Evolutionary conservation across 495 filamentous ascomycete species (phyloP).

Genomic region (Neurospora hispaniola): DNA sequence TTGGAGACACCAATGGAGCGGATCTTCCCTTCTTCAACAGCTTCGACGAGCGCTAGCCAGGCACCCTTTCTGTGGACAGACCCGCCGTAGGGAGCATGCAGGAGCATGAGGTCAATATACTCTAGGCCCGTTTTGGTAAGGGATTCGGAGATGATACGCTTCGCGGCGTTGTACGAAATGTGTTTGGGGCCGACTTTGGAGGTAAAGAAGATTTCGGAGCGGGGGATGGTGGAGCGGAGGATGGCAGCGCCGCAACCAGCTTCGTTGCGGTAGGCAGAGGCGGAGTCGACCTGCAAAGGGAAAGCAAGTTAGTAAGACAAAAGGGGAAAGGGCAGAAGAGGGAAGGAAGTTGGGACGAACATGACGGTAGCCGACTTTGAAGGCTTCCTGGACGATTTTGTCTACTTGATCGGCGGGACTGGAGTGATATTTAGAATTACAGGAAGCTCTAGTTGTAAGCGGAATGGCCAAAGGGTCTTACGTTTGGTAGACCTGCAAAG

Average conservation of each 20-base stretch:
- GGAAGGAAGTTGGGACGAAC: conserved; percentile 24
- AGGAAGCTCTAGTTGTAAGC: conserved; percentile 10
- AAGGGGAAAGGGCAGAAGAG: background rate
- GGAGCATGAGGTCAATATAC: conserved; percentile 56
- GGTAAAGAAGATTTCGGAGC: conserved; percentile 61
- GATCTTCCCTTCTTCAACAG: conserved; percentile 52
- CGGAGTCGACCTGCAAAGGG: conserved; percentile 51
- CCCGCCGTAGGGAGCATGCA: conserved; percentile 53
- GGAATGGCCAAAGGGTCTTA: conserved; percentile 15
- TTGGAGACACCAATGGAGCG: conserved; percentile 56
- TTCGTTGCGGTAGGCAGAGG: conserved; percentile 62
- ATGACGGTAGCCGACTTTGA: conserved; percentile 64
- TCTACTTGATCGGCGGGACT: conserved; percentile 30
- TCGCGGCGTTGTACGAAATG: conserved; percentile 38
- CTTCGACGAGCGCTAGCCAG: conserved; percentile 54
- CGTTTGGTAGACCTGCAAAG: conserved; percentile 62
- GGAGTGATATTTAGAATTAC: conserved; percentile 28
- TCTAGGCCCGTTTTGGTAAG: conserved; percentile 42
- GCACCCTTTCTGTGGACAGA: conserved; percentile 44
- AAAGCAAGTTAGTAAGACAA: background rate
- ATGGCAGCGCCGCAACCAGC: conserved; percentile 53
- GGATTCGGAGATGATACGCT: conserved; percentile 38
- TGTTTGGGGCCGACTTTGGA: conserved; percentile 47
- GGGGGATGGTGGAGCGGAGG: conserved; percentile 39
- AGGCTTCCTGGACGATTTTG: conserved; percentile 47